phyloP scores from a whole-genome alignment of 805 yeast species.

The Candida maris region DNA sequence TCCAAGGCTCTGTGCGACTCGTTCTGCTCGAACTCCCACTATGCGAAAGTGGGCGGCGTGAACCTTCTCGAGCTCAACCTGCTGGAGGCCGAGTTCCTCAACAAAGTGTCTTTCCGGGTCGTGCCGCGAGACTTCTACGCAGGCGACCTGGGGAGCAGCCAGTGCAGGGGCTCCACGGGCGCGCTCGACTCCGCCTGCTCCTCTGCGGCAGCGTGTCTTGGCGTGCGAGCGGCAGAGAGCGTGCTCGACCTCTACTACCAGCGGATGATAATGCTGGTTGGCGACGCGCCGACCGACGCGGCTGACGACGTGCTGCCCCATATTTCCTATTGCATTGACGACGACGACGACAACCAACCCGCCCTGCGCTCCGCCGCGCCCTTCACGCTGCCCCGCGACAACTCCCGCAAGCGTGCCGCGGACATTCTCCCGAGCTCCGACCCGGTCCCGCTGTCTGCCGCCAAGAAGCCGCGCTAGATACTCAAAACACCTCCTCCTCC shows the following conservation, averaged over 20 bases:
- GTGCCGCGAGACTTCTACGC: constrained; percentile 55
- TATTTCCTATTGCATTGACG: constrained; percentile 13
- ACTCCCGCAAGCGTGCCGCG: background rate
- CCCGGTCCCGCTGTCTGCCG: background rate
- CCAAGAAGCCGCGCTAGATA: background rate
- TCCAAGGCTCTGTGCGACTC: constrained; percentile 91
- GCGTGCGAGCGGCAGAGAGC: constrained; percentile 34
- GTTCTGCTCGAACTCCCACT: constrained; percentile 89
- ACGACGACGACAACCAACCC: constrained; percentile 2
- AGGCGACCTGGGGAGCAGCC: constrained; percentile 30
- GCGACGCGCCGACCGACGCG: constrained; percentile 21
- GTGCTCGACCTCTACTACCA: constrained; percentile 46
- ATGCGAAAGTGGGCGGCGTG: constrained; percentile 95
- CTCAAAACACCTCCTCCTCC: background rate
- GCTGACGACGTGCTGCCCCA: background rate
- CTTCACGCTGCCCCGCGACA: background rate
- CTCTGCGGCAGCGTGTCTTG: constrained; percentile 20
- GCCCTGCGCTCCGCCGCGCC: background rate
- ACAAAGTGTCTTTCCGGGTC: constrained; percentile 73
- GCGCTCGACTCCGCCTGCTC: constrained; percentile 30
- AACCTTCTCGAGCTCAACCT: constrained; percentile 78
- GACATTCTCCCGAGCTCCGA: background rate
- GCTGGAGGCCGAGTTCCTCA: constrained; percentile 82
- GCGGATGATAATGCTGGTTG: constrained; percentile 49
- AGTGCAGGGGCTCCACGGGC: constrained; percentile 24